A percentile compares a stretch with the other conserved stretches of the same genome.
Evolutionary conservation across 305 asterid species (phyloP).

Genomic region (Plantago rigida): DNA sequence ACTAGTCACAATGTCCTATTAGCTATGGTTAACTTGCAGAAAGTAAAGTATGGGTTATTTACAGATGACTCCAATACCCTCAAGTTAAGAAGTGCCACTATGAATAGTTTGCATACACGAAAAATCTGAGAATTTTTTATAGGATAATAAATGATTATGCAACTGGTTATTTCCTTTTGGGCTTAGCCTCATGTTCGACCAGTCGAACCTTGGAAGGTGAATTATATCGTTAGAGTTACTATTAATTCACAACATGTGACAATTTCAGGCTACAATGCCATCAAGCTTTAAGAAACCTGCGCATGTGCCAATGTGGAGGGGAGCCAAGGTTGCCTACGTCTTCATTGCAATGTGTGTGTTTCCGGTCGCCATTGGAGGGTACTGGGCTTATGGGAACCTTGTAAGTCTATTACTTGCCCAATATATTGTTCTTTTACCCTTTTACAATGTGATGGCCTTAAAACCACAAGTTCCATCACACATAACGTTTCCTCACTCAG

Average conservation of each 20-base stretch:
- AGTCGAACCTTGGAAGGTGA: too few species aligned
- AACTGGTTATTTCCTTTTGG: too few species aligned
- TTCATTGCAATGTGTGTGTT: conserved; percentile 79
- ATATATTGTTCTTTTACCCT: not conserved
- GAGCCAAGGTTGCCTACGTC: conserved; percentile 75
- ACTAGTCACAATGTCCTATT: not conserved
- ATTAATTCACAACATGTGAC: conserved; percentile 2
- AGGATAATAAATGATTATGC: too few species aligned
- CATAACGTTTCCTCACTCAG: too few species aligned
- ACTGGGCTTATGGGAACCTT: conserved; percentile 94
- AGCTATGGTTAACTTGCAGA: too few species aligned
- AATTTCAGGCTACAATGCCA: conserved; percentile 85
- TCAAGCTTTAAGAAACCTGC: conserved; percentile 95
- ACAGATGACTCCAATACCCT: too few species aligned
- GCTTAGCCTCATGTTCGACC: too few species aligned
- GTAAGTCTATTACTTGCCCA: conserved; percentile 46
- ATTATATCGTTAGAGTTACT: not conserved
- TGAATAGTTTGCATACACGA: too few species aligned
- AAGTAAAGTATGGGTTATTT: too few species aligned
- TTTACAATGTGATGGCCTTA: too few species aligned
- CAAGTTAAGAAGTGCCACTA: not conserved
- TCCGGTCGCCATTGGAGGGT: conserved; percentile 91
- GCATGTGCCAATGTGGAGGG: conserved; percentile 93
- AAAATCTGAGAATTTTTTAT: too few species aligned
- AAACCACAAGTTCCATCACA: too few species aligned